A percentile compares a stretch with the other conserved stretches of the same genome.
These are phyloP conservation scores for Candolleomyces aberdarensis DNA, from an alignment of 768 basidiomycete species.

Conservation along the genomic window DNA sequence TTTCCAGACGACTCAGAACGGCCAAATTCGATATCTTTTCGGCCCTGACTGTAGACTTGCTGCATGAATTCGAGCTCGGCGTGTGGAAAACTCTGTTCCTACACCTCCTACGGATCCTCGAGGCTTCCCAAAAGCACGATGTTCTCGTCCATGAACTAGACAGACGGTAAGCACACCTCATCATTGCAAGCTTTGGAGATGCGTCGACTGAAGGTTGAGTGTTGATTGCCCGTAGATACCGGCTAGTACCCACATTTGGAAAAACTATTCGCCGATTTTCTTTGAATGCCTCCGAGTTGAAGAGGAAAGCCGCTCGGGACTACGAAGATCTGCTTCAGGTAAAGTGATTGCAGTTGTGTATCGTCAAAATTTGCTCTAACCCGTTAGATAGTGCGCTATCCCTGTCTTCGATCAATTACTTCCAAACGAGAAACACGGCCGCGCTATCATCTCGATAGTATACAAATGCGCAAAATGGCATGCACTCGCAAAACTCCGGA, in stretches of 20 bases:
- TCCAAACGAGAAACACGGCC: conserved; percentile 13
- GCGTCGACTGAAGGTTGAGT: neutral
- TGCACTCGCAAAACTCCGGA: too few species aligned
- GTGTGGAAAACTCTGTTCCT: conserved; percentile 31
- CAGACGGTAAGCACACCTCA: neutral
- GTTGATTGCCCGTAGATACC: conserved; percentile 19
- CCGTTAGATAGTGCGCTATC: conserved; percentile 27
- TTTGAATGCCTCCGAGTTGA: conserved; percentile 26
- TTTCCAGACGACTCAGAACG: conserved; percentile 17
- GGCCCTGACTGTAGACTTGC: conserved; percentile 26
- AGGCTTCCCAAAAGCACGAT: conserved; percentile 17
- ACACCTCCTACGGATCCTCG: conserved; percentile 32
- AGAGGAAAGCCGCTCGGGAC: conserved; percentile 29
- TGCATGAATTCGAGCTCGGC: conserved; percentile 38
- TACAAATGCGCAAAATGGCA: conserved; percentile 32
- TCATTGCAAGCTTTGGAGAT: neutral
- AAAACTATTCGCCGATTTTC: conserved; percentile 28
- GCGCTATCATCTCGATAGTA: conserved; percentile 13
- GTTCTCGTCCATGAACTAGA: conserved; percentile 13
- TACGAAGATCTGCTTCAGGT: conserved; percentile 40
- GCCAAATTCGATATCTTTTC: too few species aligned
- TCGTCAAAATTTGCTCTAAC: too few species aligned
- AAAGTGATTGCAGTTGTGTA: too few species aligned
- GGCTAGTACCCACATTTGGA: conserved; percentile 23
- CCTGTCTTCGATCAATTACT: conserved; percentile 37